Conservation (phyloP, 306 rosid genomes). For the Alnus glutinosa region DNA sequence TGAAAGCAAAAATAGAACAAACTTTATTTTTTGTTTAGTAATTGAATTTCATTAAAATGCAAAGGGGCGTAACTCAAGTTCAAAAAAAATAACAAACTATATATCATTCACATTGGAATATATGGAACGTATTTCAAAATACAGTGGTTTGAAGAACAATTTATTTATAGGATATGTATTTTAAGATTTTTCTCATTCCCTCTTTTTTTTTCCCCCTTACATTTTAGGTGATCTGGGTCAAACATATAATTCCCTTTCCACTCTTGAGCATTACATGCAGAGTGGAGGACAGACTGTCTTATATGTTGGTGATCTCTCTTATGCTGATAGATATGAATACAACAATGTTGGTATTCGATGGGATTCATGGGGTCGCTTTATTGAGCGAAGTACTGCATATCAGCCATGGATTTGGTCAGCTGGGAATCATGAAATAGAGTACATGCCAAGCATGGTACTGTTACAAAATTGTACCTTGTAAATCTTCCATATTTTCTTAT, state of each 20-base stretch:
- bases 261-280: constrained; percentile 83
- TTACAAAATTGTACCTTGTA: background rate
- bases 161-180: background rate
- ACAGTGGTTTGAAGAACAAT: background rate
- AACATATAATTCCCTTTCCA: constrained; percentile 89
- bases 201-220: background rate
- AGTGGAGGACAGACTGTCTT: constrained; percentile 84
- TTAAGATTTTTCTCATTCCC: background rate
- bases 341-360: constrained; percentile 83
- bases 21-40: no score
- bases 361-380: constrained; percentile 91
- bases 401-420: constrained; percentile 92
- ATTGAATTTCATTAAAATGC: no score
- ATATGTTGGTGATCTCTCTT: constrained; percentile 89
- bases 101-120: background rate
- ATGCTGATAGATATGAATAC: constrained; percentile 80
- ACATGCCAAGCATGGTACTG: constrained; percentile 81
- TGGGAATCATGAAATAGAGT: constrained; percentile 94
- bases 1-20: background rate
- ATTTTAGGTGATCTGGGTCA: constrained; percentile 96
- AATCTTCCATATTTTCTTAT: constrained; percentile 7
- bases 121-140: background rate
- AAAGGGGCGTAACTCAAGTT: no score
- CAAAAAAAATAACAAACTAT: background rate
- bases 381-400: constrained; percentile 80